Evolutionary conservation across 2,329 filamentous ascomycete genomes (phyloP).

Genomic region (Penicillium olsonii): DNA sequence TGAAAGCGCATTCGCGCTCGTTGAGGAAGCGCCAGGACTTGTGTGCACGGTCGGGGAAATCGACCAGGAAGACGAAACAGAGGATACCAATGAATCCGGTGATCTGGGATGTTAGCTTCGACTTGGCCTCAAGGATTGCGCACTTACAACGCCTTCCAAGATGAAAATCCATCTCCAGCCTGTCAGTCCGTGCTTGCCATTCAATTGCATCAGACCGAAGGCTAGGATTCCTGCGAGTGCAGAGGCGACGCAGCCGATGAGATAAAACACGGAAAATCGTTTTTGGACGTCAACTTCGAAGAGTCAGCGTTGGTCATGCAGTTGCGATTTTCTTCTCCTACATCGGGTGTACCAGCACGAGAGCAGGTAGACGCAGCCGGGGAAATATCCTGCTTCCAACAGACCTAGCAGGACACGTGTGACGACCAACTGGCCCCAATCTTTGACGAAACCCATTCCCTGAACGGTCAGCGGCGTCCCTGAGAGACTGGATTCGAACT

Average conservation of each 20-base stretch:
- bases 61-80: slow-evolving; percentile 38
- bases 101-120: slow-evolving; percentile 19
- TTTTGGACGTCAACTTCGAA: slow-evolving; percentile 33
- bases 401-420: slow-evolving; percentile 29
- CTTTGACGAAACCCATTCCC: slow-evolving; percentile 34
- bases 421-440: slow-evolving; percentile 30
- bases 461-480: slow-evolving; percentile 11
- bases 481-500: neutral
- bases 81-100: slow-evolving; percentile 30
- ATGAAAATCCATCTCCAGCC: slow-evolving; percentile 61
- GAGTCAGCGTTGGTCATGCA: slow-evolving; percentile 2
- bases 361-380: slow-evolving; percentile 70
- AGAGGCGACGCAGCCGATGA: slow-evolving; percentile 51
- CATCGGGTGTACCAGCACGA: slow-evolving; percentile 68
- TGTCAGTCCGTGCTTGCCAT: slow-evolving; percentile 45
- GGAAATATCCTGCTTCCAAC: slow-evolving; percentile 62
- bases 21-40: slow-evolving; percentile 38
- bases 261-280: slow-evolving; percentile 49
- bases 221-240: slow-evolving; percentile 52
- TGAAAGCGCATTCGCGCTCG: slow-evolving; percentile 46
- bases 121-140: neutral
- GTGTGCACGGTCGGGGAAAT: slow-evolving; percentile 37
- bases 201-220: slow-evolving; percentile 43
- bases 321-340: slow-evolving; percentile 12
- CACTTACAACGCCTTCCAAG: slow-evolving; percentile 49